phyloP scores from a whole-genome alignment of 1,139 yeast species.

The Kodamaea ohmeri region DNA sequence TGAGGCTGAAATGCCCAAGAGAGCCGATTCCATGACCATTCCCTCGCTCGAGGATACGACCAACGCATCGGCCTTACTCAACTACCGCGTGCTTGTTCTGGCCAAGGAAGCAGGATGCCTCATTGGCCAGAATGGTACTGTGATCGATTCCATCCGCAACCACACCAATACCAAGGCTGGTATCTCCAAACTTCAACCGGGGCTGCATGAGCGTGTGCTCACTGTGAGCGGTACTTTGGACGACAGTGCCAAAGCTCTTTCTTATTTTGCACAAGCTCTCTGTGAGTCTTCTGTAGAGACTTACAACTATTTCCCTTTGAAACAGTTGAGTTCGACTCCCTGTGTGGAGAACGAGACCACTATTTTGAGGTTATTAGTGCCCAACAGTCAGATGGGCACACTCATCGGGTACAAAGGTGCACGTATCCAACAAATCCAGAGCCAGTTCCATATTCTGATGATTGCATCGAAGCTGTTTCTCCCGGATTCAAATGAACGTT shows the following conservation, averaged over 20 bases:
- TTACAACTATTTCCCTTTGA: constrained; percentile 62
- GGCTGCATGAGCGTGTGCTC: constrained; percentile 80
- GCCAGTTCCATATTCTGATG: constrained; percentile 67
- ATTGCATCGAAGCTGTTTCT: constrained; percentile 85
- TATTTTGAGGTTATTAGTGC: constrained; percentile 68
- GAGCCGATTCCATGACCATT: constrained; percentile 21
- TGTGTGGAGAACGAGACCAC: constrained; percentile 52
- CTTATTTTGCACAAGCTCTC: constrained; percentile 68
- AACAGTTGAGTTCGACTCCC: constrained; percentile 52
- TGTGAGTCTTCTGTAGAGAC: constrained; percentile 33
- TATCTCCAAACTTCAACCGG: constrained; percentile 76
- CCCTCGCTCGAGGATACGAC: constrained; percentile 32
- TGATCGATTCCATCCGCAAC: constrained; percentile 75
- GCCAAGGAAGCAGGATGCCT: constrained; percentile 90
- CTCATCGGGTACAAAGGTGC: constrained; percentile 84
- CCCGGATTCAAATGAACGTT: constrained; percentile 81
- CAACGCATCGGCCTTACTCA: constrained; percentile 42
- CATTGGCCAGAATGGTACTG: constrained; percentile 83
- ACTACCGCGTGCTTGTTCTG: constrained; percentile 69
- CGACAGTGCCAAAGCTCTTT: constrained; percentile 69
- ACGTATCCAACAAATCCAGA: constrained; percentile 79
- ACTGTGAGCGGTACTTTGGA: constrained; percentile 80
- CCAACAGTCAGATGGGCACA: constrained; percentile 88
- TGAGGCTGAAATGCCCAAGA: constrained; percentile 3
- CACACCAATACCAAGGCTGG: constrained; percentile 85